Conservation (phyloP, 257 asterid genomes). For the Solanum bulbocastanum region DNA sequence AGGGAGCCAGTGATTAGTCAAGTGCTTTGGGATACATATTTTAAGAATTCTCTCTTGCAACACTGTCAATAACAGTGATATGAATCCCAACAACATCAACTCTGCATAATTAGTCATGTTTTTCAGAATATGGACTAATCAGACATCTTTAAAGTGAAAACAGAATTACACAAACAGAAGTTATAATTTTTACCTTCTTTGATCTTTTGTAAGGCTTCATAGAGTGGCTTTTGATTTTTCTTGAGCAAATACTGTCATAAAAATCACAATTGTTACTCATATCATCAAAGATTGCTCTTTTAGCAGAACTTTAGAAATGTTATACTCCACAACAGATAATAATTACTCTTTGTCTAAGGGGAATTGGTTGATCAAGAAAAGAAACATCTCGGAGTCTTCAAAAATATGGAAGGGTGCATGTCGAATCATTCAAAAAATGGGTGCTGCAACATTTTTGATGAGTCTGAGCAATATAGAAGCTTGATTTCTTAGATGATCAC, state of each 20-base stretch:
- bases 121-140: not conserved
- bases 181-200: constrained; percentile 43
- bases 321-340: not conserved
- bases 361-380: not conserved
- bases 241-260: constrained; percentile 36
- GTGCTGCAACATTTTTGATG: not conserved
- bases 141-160: not conserved
- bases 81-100: constrained; percentile 71
- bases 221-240: constrained; percentile 49
- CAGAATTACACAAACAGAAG: not conserved
- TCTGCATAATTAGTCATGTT: constrained; percentile 26
- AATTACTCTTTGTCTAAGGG: not conserved
- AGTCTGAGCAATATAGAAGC: not conserved
- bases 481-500: not conserved
- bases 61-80: constrained; percentile 49
- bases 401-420: not conserved
- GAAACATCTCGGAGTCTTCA: not conserved
- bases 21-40: constrained; percentile 41
- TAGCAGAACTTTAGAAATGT: not conserved
- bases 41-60: constrained; percentile 27
- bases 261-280: not conserved
- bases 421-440: not conserved
- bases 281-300: not conserved
- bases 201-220: constrained; percentile 53
- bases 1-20: constrained; percentile 48